Evolutionary conservation across 2,329 filamentous ascomycete species (phyloP), one percentile per base, ranked within the genome.

Genomic region (Sporothrix inflata): DNA sequence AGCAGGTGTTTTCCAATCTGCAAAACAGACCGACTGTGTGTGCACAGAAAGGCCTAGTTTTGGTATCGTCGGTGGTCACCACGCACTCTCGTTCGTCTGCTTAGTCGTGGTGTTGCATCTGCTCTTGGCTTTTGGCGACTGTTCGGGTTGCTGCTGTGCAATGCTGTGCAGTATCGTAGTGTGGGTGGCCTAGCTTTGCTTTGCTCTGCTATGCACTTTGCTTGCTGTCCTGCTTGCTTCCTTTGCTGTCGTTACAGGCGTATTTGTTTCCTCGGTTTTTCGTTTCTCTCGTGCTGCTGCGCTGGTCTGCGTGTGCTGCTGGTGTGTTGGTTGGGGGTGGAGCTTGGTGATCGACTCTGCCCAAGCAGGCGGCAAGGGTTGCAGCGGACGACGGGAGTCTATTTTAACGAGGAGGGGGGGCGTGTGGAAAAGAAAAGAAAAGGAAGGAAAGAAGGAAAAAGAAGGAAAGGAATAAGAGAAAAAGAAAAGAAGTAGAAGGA

Each of bases 281-380:
- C 66, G 49, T 45, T 57, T 69, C 51, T 69, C 42, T 9, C 19
- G 49, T 63, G 60, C 61, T 47, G 40, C 61, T 51, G 47, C 45
- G 24, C 42, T 45, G 11, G 6, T 27, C 49, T 69, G 16, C n/a
- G 34, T 57, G 61, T 65, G 9, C 9, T 57, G 53, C 53, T 65
- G 60, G 60, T 24, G 57, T 61, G 57, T 12, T 65, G 60, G 49
- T 42, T 55, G 53, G 53, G 42, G 55, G 53, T 73, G 53, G 69
- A 61, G 53, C 40, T 70, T 65, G 68, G 14, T 60, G 70, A 72
- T 72, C 70, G 63, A 40, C 49, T 70, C 42, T 60, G 60, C 61
- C 72, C 72, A 73, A 70, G 63, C 38, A 66, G 60, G 72, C 72
- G 70, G 73, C 72, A 49, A 72, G 70, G 70, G 70, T 71, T 57